Evolutionary conservation across 1,284 basidiomycete species (phyloP), one percentile per base, ranked within the genome.

Genomic region (Ceratobasidium papillatum): DNA sequence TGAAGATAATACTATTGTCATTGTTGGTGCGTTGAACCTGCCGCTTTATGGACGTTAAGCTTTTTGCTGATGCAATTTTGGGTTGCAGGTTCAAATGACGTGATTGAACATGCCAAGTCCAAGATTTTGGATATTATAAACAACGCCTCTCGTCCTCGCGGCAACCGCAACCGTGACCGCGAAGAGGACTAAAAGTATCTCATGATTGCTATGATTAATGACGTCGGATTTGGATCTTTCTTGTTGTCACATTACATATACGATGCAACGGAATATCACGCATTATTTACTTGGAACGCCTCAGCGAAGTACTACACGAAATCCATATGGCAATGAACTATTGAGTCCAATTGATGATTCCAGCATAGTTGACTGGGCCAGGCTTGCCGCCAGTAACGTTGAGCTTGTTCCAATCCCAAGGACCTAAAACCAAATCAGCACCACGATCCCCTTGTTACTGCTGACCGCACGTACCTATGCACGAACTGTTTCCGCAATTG

Each of bases 1-100:
- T 78, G 94, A 95, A 77, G 92, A 92, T 80, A 93, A 87, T 80
- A 90, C 90, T 30, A 94, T 96, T 79, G 89, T 92, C 76, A 92
- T 96, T 80, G 88, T 91, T 64, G 92, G 94, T 95, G 78, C 79
- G 91, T 36, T 11, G 51, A 9, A 3, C 14, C 66, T 34, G 38
- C 45, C 9, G 19, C 54, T 63, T 52, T 17, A 49, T 52, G 17
- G 34, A 36, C 71, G 71, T 17, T 30, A 52, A 32, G 58, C 8
- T 19, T 49, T 76, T 45, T 54, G 27, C 75, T 69, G 74, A 32
- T 76, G 34, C 11, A 45, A 45, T 36, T 17, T 64, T 22, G 45
- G 17, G 25, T 65, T 77, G 3, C 78, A 93, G 91, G 91, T 76
- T 85, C 90, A 34, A 88, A 93, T 81, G 81, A 85, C 73, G 89